phyloP scores from a whole-genome alignment of 495 filamentous ascomycete genomes.

The Penicillium parvum region DNA sequence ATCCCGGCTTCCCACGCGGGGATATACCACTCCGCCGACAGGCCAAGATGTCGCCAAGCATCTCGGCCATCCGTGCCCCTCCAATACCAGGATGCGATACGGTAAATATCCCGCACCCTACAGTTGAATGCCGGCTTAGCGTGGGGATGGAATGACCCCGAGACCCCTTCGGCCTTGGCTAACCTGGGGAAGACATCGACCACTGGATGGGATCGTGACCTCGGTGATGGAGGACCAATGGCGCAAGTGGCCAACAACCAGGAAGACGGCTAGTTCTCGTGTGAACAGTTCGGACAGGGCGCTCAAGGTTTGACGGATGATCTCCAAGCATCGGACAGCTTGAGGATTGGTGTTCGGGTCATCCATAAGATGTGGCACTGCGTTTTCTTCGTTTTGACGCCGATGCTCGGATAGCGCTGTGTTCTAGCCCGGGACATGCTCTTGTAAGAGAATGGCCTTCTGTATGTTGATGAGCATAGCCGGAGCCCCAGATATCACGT shows the following conservation, averaged over 20 bases:
- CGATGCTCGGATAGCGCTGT: no score
- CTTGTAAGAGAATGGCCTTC: no score
- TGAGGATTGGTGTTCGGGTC: no score
- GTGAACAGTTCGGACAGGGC: no score
- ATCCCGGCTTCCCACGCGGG: constrained; percentile 6
- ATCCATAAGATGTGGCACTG: no score
- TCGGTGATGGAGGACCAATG: constrained; percentile 14
- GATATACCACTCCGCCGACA: constrained; percentile 7
- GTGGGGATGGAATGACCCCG: constrained; percentile 7
- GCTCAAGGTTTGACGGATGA: background rate
- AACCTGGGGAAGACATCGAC: constrained; percentile 1
- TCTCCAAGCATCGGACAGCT: no score
- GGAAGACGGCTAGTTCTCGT: no score
- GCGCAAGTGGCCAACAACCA: background rate
- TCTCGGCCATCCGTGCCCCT: constrained; percentile 10
- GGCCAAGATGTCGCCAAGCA: constrained; percentile 21
- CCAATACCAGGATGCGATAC: constrained; percentile 10
- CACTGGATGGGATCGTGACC: constrained; percentile 7
- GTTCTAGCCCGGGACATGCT: no score
- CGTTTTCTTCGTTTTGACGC: no score
- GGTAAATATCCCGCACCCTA: constrained; percentile 6
- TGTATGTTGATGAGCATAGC: no score
- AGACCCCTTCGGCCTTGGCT: constrained; percentile 18
- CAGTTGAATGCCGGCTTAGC: constrained; percentile 15
- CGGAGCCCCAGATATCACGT: no score